phyloP scores from a whole-genome alignment of 495 filamentous ascomycete genomes.

The Talaromyces adpressus region DNA sequence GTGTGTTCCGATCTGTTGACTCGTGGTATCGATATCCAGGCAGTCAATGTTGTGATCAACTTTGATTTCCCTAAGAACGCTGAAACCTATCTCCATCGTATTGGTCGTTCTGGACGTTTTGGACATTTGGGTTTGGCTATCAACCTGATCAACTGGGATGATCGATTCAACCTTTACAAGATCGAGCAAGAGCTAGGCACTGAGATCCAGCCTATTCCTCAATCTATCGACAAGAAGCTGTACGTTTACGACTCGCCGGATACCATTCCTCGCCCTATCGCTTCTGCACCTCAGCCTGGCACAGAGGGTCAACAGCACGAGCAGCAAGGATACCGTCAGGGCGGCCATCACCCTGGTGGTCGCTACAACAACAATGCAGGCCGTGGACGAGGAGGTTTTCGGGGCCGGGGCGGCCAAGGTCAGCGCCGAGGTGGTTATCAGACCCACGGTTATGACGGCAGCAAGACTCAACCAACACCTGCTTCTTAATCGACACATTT shows the following conservation, averaged over 20 bases:
- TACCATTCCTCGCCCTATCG: slow-evolving; percentile 76
- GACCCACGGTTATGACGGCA: slow-evolving; percentile 20
- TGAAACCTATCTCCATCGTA: slow-evolving; percentile 97
- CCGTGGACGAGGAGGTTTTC: slow-evolving; percentile 34
- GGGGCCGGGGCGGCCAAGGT: slow-evolving; percentile 33
- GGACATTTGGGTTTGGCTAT: slow-evolving; percentile 96
- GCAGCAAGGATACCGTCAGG: slow-evolving; percentile 31
- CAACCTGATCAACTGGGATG: slow-evolving; percentile 99
- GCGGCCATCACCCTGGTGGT: slow-evolving; percentile 28
- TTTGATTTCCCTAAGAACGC: slow-evolving; percentile 99
- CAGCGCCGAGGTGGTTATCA: slow-evolving; percentile 34
- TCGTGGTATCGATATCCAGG: slow-evolving; percentile 98
- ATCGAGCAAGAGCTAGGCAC: slow-evolving; percentile 97
- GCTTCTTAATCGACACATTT: slow-evolving; percentile 11
- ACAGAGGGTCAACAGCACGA: slow-evolving; percentile 16
- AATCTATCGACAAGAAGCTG: slow-evolving; percentile 91
- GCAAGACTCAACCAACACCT: slow-evolving; percentile 30
- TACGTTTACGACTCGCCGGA: slow-evolving; percentile 98
- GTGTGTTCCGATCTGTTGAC: slow-evolving; percentile 97
- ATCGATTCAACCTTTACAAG: slow-evolving; percentile 97
- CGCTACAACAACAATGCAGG: slow-evolving; percentile 27
- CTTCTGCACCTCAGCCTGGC: slow-evolving; percentile 35
- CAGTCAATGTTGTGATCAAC: slow-evolving; percentile 99
- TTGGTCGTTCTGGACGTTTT: slow-evolving; percentile 94
- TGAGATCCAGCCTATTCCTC: slow-evolving; percentile 93